These are phyloP conservation scores for Penicillium pulvis DNA, from an alignment of 495 filamentous ascomycete genomes.

Conservation along the genomic window DNA sequence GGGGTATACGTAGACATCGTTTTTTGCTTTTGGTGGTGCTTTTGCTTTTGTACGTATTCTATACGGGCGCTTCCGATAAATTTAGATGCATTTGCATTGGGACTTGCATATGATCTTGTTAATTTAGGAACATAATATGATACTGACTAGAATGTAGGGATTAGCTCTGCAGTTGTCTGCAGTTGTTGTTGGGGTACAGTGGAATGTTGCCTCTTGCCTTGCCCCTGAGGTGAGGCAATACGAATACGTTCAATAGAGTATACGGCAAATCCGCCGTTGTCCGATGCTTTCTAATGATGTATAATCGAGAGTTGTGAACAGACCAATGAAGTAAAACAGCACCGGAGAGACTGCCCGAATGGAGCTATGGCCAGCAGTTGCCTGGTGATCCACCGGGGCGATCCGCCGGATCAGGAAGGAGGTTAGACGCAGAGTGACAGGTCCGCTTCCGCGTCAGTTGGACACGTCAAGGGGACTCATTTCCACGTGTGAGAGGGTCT, in stretches of 20 bases:
- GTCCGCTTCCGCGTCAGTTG: constrained; percentile 11
- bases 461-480: constrained; percentile 7
- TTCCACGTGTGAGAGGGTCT: constrained; percentile 7
- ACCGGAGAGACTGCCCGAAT: constrained; percentile 29
- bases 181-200: no score
- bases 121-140: neutral
- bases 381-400: constrained; percentile 27
- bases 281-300: neutral
- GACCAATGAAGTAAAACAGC: no score
- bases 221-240: neutral
- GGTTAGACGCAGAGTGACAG: constrained; percentile 22
- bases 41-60: constrained; percentile 3
- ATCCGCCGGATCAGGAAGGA: constrained; percentile 32
- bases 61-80: neutral
- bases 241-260: neutral
- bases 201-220: no score
- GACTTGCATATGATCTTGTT: neutral
- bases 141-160: no score
- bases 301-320: neutral
- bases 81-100: neutral
- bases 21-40: neutral
- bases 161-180: no score
- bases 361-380: constrained; percentile 38
- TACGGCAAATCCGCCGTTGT: neutral
- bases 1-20: no score